These are phyloP conservation scores for Thermoascus crustaceus DNA, from an alignment of 2,329 filamentous ascomycete species.

Conservation along the genomic window DNA sequence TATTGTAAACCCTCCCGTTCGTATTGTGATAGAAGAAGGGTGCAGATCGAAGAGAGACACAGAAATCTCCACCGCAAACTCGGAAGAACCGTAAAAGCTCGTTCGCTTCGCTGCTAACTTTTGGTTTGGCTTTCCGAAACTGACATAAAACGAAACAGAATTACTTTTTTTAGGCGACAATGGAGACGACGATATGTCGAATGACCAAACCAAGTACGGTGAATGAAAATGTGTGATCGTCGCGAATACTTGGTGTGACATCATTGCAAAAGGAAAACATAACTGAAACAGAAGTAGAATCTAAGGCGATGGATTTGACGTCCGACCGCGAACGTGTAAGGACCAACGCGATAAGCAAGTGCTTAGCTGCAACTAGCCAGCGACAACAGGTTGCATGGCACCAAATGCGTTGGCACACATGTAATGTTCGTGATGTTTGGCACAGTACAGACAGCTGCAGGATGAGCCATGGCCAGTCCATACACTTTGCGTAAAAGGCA, in stretches of 20 bases:
- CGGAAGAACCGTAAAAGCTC: conserved; percentile 1
- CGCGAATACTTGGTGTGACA: background rate
- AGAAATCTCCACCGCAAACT: no score
- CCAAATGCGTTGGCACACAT: conserved; percentile 38
- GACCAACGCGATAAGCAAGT: background rate
- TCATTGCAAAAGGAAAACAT: conserved; percentile 1
- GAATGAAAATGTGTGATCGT: background rate
- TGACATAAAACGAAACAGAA: background rate
- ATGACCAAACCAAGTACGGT: background rate
- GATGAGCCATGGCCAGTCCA: conserved; percentile 41
- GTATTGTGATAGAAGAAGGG: no score
- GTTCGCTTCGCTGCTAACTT: conserved; percentile 1
- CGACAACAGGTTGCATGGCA: conserved; percentile 39
- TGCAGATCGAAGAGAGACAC: no score
- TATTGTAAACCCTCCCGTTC: no score
- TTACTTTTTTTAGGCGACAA: conserved; percentile 1
- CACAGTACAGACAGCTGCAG: conserved; percentile 42
- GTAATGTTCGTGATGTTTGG: conserved; percentile 43
- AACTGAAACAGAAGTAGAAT: background rate
- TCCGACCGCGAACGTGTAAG: background rate
- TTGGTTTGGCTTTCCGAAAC: background rate
- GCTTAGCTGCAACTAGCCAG: conserved; percentile 21
- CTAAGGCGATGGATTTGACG: background rate
- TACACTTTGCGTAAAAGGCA: conserved; percentile 38
- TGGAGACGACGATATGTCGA: background rate